Evolutionary conservation across 495 filamentous ascomycete species (phyloP), one percentile per base, ranked within the genome.

Genomic region (Cercophora samala): DNA sequence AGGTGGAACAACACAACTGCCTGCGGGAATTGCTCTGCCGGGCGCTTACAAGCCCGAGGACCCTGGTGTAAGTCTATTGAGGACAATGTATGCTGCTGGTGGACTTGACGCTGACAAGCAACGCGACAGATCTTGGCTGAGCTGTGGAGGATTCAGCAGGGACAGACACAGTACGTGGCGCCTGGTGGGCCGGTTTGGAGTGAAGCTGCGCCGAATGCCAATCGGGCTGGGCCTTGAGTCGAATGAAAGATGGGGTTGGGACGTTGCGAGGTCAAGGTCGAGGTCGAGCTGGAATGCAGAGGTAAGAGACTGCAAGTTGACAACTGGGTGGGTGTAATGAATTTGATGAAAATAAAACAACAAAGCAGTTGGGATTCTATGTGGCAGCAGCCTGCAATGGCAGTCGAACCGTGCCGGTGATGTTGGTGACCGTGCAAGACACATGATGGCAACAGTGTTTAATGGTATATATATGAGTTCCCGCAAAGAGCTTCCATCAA

Each of bases 31-130:
- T n/a, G 67, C 75, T 4, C 77, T 83, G 59, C 81, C 78, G 11
- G 81, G 80, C 23, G 73, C 78, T 25, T 83, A 83, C 64, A 74
- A 76, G 11, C 70, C 74, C 15, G 62, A 73, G n/a, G 76, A 78
- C 61, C 70, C 72, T 1, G 77, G 74, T 9, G 75, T 81, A 61
- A 70, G 69, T 29, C 4, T 29, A 29, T 29, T 64, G 9, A 21
- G 24, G 3, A 29, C 9, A 8, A 24, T 52, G 46, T 66, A 26
- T 60, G 42, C 18, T 24, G 17, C 3, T 60, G 64, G 21, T 51
- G 8, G 22, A 15, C 26, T 11, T 60, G 52, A 6, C 18, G 22
- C n/a, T 24, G 15, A 25, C 1, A 24, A 8, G 3, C 3, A 32
- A 11, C 17, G 19, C 18, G 13, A 4, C 26, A 71, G 65, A 66